A percentile compares a stretch with the other conserved stretches of the same genome.
These are phyloP conservation scores for Suillus luteus DNA, from an alignment of 768 basidiomycete genomes.

Conservation along the genomic window DNA sequence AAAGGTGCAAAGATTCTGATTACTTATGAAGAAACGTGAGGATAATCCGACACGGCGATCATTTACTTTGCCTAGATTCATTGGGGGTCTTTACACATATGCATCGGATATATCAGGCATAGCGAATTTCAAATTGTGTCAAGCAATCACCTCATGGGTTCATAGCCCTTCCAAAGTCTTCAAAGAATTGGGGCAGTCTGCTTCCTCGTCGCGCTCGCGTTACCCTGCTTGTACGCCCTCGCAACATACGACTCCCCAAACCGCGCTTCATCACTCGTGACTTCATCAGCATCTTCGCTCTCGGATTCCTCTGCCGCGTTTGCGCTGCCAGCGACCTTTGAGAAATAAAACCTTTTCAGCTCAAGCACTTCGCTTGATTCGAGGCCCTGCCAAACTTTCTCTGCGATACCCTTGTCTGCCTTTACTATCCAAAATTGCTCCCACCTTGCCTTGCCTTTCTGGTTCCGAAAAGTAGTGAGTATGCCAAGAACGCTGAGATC, in stretches of 20 bases:
- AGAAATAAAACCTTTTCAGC: conserved; percentile 43
- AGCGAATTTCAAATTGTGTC: not conserved
- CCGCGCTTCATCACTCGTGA: conserved; percentile 21
- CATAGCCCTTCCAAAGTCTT: conserved; percentile 49
- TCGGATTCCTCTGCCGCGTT: conserved; percentile 16
- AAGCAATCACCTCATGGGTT: not conserved
- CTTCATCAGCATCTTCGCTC: conserved; percentile 16
- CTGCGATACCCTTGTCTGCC: conserved; percentile 31
- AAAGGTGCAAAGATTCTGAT: not conserved
- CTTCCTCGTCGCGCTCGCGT: conserved; percentile 64
- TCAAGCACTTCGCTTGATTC: conserved; percentile 55
- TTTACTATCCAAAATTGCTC: conserved; percentile 71
- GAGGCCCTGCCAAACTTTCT: conserved; percentile 57
- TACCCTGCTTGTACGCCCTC: conserved; percentile 66
- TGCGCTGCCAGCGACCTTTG: conserved; percentile 12
- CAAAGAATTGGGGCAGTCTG: conserved; percentile 67
- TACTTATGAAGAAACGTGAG: not conserved
- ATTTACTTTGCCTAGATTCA: not conserved
- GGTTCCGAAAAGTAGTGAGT: conserved; percentile 67
- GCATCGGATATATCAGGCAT: not conserved
- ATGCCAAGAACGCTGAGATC: conserved; percentile 72
- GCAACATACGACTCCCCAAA: conserved; percentile 31
- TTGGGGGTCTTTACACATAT: not conserved
- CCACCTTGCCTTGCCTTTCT: conserved; percentile 59
- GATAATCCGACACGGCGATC: not conserved